Conservation (phyloP, 2,329 filamentous ascomycete species). For the Alternaria gaisen region DNA sequence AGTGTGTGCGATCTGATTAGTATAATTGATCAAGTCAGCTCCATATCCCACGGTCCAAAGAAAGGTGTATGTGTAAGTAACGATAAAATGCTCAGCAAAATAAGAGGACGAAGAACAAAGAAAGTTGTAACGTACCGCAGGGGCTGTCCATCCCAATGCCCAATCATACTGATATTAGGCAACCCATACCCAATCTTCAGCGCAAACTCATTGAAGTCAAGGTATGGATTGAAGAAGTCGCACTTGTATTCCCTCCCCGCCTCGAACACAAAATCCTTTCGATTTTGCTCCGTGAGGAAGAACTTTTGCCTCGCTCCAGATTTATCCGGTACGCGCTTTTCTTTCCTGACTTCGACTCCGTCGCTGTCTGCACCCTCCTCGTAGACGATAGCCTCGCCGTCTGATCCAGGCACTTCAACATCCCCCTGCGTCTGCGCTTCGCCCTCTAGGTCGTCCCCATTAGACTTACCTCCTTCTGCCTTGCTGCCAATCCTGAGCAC, state of each 20-base stretch:
- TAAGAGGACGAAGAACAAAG: not conserved
- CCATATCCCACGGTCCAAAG: slow-evolving; percentile 10
- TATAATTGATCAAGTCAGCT: slow-evolving; percentile 23
- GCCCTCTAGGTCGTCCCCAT: slow-evolving; percentile 53
- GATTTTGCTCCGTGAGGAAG: slow-evolving; percentile 65
- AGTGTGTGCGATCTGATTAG: slow-evolving; percentile 76
- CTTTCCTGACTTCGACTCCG: slow-evolving; percentile 53
- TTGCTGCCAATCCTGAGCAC: slow-evolving; percentile 70
- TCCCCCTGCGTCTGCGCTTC: slow-evolving; percentile 60
- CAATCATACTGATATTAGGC: slow-evolving; percentile 78
- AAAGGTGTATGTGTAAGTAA: not conserved
- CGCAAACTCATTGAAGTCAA: slow-evolving; percentile 84
- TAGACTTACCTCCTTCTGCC: slow-evolving; percentile 30
- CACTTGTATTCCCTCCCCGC: slow-evolving; percentile 67
- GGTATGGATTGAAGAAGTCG: slow-evolving; percentile 90
- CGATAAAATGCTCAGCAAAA: not conserved
- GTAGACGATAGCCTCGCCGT: slow-evolving; percentile 62
- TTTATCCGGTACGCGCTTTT: slow-evolving; percentile 52
- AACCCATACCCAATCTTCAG: slow-evolving; percentile 63
- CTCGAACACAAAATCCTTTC: slow-evolving; percentile 69
- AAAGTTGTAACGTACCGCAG: slow-evolving; percentile 64
- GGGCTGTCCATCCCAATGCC: slow-evolving; percentile 82
- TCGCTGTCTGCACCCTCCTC: slow-evolving; percentile 59
- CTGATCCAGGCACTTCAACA: slow-evolving; percentile 32
- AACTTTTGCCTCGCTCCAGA: slow-evolving; percentile 63